phyloP scores from a whole-genome alignment of 192 early-diverging fungal genomes.

The Coemansia sp. region DNA sequence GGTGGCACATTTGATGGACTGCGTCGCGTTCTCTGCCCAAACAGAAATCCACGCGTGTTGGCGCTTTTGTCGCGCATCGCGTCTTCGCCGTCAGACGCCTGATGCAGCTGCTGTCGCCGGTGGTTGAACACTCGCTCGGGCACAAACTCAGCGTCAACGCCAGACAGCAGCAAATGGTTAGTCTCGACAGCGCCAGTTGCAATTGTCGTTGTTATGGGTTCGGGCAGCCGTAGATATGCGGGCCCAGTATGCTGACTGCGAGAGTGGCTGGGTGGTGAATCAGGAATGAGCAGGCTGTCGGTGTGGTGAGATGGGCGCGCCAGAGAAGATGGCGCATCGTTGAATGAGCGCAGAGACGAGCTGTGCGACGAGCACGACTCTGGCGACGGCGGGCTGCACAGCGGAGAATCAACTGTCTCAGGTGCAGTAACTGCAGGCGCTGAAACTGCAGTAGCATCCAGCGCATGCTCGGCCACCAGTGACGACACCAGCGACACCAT shows the following conservation, averaged over 20 bases:
- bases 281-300: slow-evolving; percentile 11
- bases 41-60: background rate
- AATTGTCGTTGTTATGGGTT: slow-evolving; percentile 6
- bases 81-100: background rate
- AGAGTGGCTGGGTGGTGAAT: slow-evolving; percentile 6
- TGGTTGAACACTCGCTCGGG: slow-evolving; percentile 22
- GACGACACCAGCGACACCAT: slow-evolving; percentile 18
- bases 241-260: slow-evolving; percentile 2
- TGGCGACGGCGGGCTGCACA: slow-evolving; percentile 13
- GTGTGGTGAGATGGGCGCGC: background rate
- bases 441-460: background rate
- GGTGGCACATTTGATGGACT: slow-evolving; percentile 15
- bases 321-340: background rate
- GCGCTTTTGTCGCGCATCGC: background rate
- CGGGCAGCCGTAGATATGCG: slow-evolving; percentile 35
- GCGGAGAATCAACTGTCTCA: background rate
- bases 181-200: background rate
- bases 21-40: slow-evolving; percentile 7
- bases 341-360: slow-evolving; percentile 3
- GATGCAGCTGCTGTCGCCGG: slow-evolving; percentile 2
- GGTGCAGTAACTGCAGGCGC: slow-evolving; percentile 1
- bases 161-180: slow-evolving; percentile 36
- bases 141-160: slow-evolving; percentile 30
- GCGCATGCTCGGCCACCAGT: slow-evolving; percentile 9
- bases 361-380: slow-evolving; percentile 9